Conservation (phyloP, 1,139 yeast species). For the Pichia sp. region DNA sequence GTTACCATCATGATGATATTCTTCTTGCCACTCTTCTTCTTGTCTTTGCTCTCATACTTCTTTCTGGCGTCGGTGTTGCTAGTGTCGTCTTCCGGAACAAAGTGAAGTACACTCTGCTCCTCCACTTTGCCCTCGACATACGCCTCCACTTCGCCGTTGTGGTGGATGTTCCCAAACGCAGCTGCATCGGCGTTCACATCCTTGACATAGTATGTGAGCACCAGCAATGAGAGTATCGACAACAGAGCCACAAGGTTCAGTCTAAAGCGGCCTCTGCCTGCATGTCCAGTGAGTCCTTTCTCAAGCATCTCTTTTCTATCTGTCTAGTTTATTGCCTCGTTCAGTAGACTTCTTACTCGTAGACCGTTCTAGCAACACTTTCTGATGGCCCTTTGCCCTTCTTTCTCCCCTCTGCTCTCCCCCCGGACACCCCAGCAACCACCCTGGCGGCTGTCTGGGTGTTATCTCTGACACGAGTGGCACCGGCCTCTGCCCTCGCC, state of each 20-base stretch:
- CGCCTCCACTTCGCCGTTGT: not conserved
- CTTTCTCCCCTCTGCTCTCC: too few relatives aligned
- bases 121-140: not conserved
- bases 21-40: constrained; percentile 27
- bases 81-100: not conserved
- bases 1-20: constrained; percentile 83
- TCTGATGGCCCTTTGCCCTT: too few relatives aligned
- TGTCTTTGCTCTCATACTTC: not conserved
- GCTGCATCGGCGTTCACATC: constrained; percentile 8
- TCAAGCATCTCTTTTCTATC: not conserved
- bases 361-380: too few relatives aligned
- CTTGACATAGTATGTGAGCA: constrained; percentile 1
- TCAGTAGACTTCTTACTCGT: too few relatives aligned
- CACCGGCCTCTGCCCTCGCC: too few relatives aligned
- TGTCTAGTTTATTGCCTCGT: too few relatives aligned
- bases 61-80: not conserved
- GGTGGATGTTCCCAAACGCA: not conserved
- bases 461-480: too few relatives aligned
- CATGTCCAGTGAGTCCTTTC: not conserved
- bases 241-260: constrained; percentile 1
- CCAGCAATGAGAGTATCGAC: not conserved
- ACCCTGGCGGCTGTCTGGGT: too few relatives aligned
- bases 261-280: not conserved
- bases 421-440: too few relatives aligned
- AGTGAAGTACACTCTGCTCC: not conserved